Conservation (phyloP, 108 stramenopile genomes). For the Stephanodiscus minutulus region DNA sequence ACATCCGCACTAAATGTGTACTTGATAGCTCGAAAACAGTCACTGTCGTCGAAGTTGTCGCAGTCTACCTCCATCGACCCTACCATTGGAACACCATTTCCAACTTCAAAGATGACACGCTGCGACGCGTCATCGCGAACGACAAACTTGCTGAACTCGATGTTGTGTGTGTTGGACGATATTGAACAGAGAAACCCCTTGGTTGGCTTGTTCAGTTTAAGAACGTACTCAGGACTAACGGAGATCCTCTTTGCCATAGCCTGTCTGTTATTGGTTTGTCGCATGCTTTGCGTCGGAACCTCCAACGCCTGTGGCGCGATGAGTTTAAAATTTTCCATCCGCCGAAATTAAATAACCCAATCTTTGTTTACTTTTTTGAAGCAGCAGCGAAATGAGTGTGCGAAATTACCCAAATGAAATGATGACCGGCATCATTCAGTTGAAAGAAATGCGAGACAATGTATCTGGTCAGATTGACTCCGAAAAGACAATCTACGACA, state of each 20-base stretch:
- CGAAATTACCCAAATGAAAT: constrained; percentile 17
- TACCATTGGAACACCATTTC: constrained; percentile 50
- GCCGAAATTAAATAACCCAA: too few relatives aligned
- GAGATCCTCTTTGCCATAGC: constrained; percentile 7
- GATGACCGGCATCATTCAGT: constrained; percentile 14
- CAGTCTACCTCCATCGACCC: constrained; percentile 50
- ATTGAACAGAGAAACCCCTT: constrained; percentile 72
- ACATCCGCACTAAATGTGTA: constrained; percentile 82
- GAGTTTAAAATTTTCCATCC: too few relatives aligned
- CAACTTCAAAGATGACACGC: constrained; percentile 69
- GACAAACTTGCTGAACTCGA: constrained; percentile 69
- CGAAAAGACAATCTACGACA: constrained; percentile 5
- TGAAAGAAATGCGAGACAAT: constrained; percentile 14
- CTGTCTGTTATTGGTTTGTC: too few relatives aligned
- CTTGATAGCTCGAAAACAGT: constrained; percentile 68
- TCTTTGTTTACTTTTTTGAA: too few relatives aligned
- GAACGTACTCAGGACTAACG: constrained; percentile 44
- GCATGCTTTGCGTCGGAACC: too few relatives aligned
- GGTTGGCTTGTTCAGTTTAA: constrained; percentile 47
- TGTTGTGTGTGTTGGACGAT: constrained; percentile 61
- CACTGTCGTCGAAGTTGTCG: constrained; percentile 57
- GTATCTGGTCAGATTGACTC: constrained; percentile 8
- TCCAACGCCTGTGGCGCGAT: too few relatives aligned
- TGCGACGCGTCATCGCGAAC: constrained; percentile 75
- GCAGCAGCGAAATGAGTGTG: too few relatives aligned